A percentile compares a stretch with the other conserved stretches of the same genome.
Conservation (phyloP, 192 early-diverging fungal species). For the Ramicandelaber brevisporus region DNA sequence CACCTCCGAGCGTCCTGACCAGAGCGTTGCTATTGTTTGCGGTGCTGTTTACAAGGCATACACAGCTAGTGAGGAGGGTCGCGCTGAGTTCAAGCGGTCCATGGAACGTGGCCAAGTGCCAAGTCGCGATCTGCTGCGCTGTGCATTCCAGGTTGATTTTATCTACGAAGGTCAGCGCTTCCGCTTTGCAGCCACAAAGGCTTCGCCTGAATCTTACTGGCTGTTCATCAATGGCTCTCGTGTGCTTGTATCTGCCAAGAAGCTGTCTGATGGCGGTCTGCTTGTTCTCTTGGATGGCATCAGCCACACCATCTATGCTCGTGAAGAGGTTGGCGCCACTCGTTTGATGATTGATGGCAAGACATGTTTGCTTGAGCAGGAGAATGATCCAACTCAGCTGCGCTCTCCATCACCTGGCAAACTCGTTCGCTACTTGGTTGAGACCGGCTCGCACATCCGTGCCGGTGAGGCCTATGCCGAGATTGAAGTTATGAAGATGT, state of each 20-base stretch:
- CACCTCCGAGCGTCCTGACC: slow-evolving; percentile 75
- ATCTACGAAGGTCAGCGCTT: slow-evolving; percentile 83
- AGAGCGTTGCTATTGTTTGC: slow-evolving; percentile 70
- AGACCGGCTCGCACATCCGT: slow-evolving; percentile 75
- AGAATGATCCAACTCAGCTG: slow-evolving; percentile 90
- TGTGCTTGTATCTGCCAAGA: slow-evolving; percentile 59
- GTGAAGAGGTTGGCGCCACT: slow-evolving; percentile 71
- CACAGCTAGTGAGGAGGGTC: slow-evolving; percentile 25
- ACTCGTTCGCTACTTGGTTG: slow-evolving; percentile 78
- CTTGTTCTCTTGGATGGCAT: slow-evolving; percentile 75
- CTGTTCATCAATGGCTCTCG: slow-evolving; percentile 60
- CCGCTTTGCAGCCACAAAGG: slow-evolving; percentile 57
- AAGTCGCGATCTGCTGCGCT: slow-evolving; percentile 39
- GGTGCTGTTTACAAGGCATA: slow-evolving; percentile 79
- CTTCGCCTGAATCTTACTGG: slow-evolving; percentile 53
- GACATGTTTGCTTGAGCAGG: slow-evolving; percentile 81
- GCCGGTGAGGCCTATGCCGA: slow-evolving; percentile 85
- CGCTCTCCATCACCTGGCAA: slow-evolving; percentile 91
- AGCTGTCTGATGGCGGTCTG: slow-evolving; percentile 75
- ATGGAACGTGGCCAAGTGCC: slow-evolving; percentile 89
- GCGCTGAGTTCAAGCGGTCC: slow-evolving; percentile 47
- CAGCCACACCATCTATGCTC: slow-evolving; percentile 75
- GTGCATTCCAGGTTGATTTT: slow-evolving; percentile 61
- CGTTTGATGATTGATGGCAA: slow-evolving; percentile 76
- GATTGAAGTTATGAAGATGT: slow-evolving; percentile 99